A percentile compares a stretch with the other conserved stretches of the same genome.
Evolutionary conservation across 495 filamentous ascomycete species (phyloP).

Genomic region (Alectoria sarmentosa): DNA sequence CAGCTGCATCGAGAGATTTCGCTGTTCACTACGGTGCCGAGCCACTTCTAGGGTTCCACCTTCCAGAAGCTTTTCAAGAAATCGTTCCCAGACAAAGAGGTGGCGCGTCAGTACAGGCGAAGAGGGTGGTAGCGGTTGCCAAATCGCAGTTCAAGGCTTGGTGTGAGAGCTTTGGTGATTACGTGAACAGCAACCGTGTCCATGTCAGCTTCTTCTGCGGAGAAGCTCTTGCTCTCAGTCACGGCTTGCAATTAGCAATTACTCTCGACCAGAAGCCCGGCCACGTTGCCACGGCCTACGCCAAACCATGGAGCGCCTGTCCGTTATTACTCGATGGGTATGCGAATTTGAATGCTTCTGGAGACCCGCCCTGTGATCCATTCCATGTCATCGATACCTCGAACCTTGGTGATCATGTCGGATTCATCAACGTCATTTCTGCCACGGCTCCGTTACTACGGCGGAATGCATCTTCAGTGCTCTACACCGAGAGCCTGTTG

Average conservation of each 20-base stretch:
- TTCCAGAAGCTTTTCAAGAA: conserved; percentile 18
- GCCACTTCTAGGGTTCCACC: conserved; percentile 41
- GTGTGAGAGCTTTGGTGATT: conserved; percentile 27
- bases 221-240: conserved; percentile 41
- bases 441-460: conserved; percentile 42
- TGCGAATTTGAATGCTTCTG: conserved; percentile 27
- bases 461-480: conserved; percentile 31
- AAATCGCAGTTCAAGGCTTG: conserved; percentile 32
- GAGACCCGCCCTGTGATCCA: too few relatives aligned
- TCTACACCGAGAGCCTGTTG: conserved; percentile 41
- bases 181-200: conserved; percentile 23
- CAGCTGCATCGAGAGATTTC: conserved; percentile 12
- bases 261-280: conserved; percentile 12
- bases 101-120: conserved; percentile 25
- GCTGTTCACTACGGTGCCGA: conserved; percentile 39
- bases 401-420: conserved; percentile 44
- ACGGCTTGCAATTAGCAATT: conserved; percentile 33
- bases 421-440: conserved; percentile 42
- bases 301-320: conserved; percentile 15
- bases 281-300: conserved; percentile 18
- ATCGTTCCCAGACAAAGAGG: not conserved
- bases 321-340: conserved; percentile 33
- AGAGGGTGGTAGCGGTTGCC: conserved; percentile 21
- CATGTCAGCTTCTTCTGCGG: conserved; percentile 38
- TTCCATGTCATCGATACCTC: conserved; percentile 58